These are phyloP conservation scores for Musa schizocarpa DNA, from an alignment of 176 grass and related monocot species.

Conservation along the genomic window DNA sequence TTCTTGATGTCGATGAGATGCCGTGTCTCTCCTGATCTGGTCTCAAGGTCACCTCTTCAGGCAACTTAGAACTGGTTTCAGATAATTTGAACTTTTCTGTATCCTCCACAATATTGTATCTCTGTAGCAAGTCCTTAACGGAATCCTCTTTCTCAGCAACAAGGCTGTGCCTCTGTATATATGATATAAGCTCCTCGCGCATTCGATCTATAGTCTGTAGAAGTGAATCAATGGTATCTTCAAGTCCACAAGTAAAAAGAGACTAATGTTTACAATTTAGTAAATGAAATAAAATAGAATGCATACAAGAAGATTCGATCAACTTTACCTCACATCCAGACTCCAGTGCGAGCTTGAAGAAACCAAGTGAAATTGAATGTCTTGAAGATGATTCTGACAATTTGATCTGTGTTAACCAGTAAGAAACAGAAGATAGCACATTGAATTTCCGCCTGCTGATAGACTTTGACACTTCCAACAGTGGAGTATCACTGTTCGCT, in stretches of 20 bases:
- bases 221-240: neutral
- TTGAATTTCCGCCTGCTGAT: conserved; percentile 66
- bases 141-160: conserved; percentile 36
- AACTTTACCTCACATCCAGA: conserved; percentile 71
- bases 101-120: conserved; percentile 68
- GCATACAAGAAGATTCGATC: neutral
- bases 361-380: conserved; percentile 61
- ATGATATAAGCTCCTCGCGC: conserved; percentile 84
- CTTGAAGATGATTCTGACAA: conserved; percentile 75
- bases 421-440: conserved; percentile 69
- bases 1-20: conserved; percentile 22
- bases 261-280: neutral
- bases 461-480: conserved; percentile 60
- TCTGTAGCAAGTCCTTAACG: conserved; percentile 56
- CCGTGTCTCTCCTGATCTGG: conserved; percentile 35
- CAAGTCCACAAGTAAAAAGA: neutral
- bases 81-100: conserved; percentile 66
- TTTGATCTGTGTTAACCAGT: conserved; percentile 94
- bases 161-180: conserved; percentile 50
- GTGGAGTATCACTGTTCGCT: conserved; percentile 52
- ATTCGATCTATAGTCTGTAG: conserved; percentile 70
- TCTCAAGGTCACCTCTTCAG: conserved; percentile 19
- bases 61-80: conserved; percentile 20
- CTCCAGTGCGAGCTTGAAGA: conserved; percentile 88
- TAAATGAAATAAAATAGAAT: conserved; percentile 8